phyloP scores from a whole-genome alignment of 768 basidiomycete species.

The Rhizopogon salebrosus region DNA sequence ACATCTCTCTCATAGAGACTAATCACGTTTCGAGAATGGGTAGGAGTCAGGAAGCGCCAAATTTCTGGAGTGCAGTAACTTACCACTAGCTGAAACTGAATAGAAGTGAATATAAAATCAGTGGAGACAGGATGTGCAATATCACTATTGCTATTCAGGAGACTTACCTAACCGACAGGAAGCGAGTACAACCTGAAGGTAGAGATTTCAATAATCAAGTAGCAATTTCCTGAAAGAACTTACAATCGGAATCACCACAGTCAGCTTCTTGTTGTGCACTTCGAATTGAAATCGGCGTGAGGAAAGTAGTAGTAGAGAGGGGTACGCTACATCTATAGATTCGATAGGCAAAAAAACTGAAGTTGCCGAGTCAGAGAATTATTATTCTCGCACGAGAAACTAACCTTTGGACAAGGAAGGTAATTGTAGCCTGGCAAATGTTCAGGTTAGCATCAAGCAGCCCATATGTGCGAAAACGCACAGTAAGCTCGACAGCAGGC shows the following conservation, averaged over 20 bases:
- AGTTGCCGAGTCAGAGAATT: background rate
- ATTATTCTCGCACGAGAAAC: background rate
- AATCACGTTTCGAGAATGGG: constrained; percentile 1
- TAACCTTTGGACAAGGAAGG: constrained; percentile 18
- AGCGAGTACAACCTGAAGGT: constrained; percentile 9
- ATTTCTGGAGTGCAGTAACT: background rate
- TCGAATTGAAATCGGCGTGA: background rate
- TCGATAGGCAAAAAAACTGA: constrained; percentile 19
- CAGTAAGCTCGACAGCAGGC: constrained; percentile 18
- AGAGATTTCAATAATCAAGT: background rate
- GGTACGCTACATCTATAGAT: constrained; percentile 17
- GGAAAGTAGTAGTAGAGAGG: background rate
- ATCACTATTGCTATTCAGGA: background rate
- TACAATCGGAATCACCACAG: constrained; percentile 15
- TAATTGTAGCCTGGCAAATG: constrained; percentile 19
- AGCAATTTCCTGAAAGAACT: background rate
- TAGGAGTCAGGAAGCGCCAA: too few species aligned
- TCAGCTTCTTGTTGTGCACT: constrained; percentile 11
- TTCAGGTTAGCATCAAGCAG: background rate
- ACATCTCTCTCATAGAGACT: constrained; percentile 20
- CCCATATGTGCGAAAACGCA: background rate
- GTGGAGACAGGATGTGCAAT: background rate
- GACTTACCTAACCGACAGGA: constrained; percentile 15
- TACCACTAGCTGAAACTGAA: constrained; percentile 17
- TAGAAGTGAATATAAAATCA: background rate